Evolutionary conservation across 768 basidiomycete species (phyloP), one percentile per base, ranked within the genome.

Genomic region (Rubroboletus satanas): DNA sequence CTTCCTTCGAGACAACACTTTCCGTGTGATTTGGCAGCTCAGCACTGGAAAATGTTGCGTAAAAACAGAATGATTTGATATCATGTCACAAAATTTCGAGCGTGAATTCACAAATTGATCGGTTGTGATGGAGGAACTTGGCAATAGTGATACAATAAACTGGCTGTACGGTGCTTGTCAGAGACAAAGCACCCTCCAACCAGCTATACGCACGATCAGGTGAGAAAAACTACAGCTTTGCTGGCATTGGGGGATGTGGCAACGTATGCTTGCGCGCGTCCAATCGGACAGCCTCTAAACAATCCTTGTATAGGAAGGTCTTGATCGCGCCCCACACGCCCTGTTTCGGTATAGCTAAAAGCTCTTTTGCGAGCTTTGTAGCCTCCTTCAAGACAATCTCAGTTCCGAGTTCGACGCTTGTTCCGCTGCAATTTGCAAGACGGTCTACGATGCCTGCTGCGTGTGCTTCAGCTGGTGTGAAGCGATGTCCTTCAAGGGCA

Each of bases 271-370:
- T 45, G 21, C 55, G 52, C 10, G 59, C 56, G 46, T 65, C 64
- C 53, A 58, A 45, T 12, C 54, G 59, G 15, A 82, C 74, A 9
- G 64, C 62, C 46, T 80, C 72, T 49, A 88, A 65, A 17, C 78
- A 76, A 49, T 83, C 79, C 42, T 73, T 75, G 65, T 87, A 87
- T 8, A 89, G 58, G 58, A 82, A 79, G 21, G 64, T 64, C 84
- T 87, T 89, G 65, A 89, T 87, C 49, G 85, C 48, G 9, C 88
- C 89, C 84, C 84, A 90, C 17, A 82, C 87, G 12, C 87, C 87
- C 5, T 67, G 68, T 35, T 75, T 71, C 8, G 88, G 81, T 56
- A 83, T 77, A 29, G 54, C 68, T 37, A 79, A 74, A 51, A 85
- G 71, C 41, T 72, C 65, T 26, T 80, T 76, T 4, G 83, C 90